Evolutionary conservation across 352 stramenopile genomes (phyloP), one percentile per base, ranked within the genome.

Genomic region (Globisporangium camurandrum): DNA sequence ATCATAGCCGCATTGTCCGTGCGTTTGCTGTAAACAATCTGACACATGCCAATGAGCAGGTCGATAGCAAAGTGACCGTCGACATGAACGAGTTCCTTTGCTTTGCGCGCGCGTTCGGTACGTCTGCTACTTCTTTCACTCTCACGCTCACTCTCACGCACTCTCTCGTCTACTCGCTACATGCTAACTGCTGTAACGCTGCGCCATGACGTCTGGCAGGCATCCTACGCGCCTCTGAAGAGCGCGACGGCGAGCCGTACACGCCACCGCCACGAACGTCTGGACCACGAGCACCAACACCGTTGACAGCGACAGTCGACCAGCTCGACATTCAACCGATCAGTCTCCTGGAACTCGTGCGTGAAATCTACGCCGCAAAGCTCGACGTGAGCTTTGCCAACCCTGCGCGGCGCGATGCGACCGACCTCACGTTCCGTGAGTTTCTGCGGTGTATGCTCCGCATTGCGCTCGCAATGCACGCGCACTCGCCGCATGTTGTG

Each of bases 351-450:
- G 73, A 88, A 20, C 56, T 90, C 20, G 61, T 88, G 40, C 73
- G 73, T 5, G 78, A 90, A 27, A 86, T 77, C 56, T 86, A 83
- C 40, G 73, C 69, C 14, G 71, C 78, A 12, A 90, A 86, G 47
- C 69, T 90, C 16, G 78, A 90, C 48, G 66, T 86, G 23, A 83
- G 75, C 41, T 81, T 88, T 30, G 54, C 74, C 1, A 71, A 86
- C 45, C 39, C 67, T 2, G 48, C 50, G 17, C 72, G 73, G 3
- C 63, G 75, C 4, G 74, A 88, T 46, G 58, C 66, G 10, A 49
- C 68, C 20, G 67, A 88, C 43, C 49, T 90, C 14, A 86, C 59
- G 19, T 86, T 90, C 31, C 75, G 72, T 17, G 78, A 90, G 48
- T 90, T 90, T 49, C 57, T 87, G 8, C 69, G 78, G 2, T 88